Evolutionary conservation across 202 grass and related monocot genomes (phyloP).

Genomic region (Digitaria exilis): DNA sequence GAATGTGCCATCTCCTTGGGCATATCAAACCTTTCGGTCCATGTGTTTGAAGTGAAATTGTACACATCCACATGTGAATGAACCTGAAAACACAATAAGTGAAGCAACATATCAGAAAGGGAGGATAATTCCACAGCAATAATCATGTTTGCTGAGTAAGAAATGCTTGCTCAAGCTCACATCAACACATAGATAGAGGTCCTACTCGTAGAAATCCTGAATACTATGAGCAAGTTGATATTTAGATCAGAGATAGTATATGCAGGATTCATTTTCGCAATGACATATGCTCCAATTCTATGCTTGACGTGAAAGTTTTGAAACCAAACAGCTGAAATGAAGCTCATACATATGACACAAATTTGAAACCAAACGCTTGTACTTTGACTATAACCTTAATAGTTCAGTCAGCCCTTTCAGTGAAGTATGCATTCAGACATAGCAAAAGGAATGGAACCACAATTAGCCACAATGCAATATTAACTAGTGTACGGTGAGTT

Average conservation of each 20-base stretch:
- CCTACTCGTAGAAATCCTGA: neutral
- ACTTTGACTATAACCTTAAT: neutral
- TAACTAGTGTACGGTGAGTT: neutral
- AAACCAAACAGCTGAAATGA: neutral
- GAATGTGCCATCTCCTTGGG: slow-evolving; percentile 87
- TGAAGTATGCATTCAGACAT: neutral
- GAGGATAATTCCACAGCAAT: too few species aligned
- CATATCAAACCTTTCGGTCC: slow-evolving; percentile 70
- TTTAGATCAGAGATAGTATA: neutral
- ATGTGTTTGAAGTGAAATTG: slow-evolving; percentile 75
- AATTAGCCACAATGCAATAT: neutral
- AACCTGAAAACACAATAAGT: slow-evolving; percentile 49
- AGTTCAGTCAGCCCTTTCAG: neutral
- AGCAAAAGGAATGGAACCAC: neutral
- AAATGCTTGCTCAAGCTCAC: neutral
- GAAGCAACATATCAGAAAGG: slow-evolving; percentile 4
- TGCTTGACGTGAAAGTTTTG: too few species aligned
- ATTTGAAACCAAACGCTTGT: neutral
- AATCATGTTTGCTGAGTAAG: neutral
- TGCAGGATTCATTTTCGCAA: neutral
- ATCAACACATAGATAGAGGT: neutral
- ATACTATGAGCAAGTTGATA: neutral
- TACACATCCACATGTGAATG: slow-evolving; percentile 94
- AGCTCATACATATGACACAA: neutral
- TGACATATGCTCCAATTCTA: neutral